A percentile compares a stretch with the other conserved stretches of the same genome.
Evolutionary conservation across 768 basidiomycete species (phyloP).

Genomic region (Calocybe cyanea): DNA sequence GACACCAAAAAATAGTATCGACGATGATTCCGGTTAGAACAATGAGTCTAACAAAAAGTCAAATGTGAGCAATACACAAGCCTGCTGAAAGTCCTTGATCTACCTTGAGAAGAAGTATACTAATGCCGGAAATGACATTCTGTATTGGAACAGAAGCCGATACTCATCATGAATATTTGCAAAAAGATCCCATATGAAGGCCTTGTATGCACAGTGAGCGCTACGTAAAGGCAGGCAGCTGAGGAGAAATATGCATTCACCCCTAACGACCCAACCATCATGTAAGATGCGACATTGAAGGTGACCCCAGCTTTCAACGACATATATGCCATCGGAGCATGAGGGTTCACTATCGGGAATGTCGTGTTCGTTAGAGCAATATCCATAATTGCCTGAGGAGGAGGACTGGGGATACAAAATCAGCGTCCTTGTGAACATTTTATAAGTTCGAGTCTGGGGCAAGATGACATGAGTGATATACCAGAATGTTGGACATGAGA

Average conservation of each 20-base stretch:
- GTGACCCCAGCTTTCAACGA: too few relatives aligned
- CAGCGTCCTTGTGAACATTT: background rate
- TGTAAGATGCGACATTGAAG: too few relatives aligned
- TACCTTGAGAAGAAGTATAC: constrained; percentile 7
- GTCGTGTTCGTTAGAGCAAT: too few relatives aligned
- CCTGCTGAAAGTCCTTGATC: too few relatives aligned
- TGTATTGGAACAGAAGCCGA: background rate
- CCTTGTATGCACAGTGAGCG: background rate
- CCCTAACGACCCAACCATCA: too few relatives aligned
- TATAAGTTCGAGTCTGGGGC: too few relatives aligned
- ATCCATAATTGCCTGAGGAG: too few relatives aligned
- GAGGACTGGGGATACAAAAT: too few relatives aligned
- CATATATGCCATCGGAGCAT: too few relatives aligned
- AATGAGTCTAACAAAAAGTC: background rate
- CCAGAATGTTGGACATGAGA: too few relatives aligned
- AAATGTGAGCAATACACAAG: background rate
- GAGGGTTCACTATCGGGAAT: too few relatives aligned
- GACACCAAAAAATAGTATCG: background rate
- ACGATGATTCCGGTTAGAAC: background rate
- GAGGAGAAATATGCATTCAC: background rate
- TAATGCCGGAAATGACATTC: constrained; percentile 1
- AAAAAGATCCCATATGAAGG: constrained; percentile 6
- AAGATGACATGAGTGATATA: background rate
- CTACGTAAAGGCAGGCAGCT: too few relatives aligned
- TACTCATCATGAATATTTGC: constrained; percentile 1